Evolutionary conservation across 192 early-diverging fungal genomes (phyloP), one percentile per base, ranked within the genome.

Genomic region (Coemansia sp.): DNA sequence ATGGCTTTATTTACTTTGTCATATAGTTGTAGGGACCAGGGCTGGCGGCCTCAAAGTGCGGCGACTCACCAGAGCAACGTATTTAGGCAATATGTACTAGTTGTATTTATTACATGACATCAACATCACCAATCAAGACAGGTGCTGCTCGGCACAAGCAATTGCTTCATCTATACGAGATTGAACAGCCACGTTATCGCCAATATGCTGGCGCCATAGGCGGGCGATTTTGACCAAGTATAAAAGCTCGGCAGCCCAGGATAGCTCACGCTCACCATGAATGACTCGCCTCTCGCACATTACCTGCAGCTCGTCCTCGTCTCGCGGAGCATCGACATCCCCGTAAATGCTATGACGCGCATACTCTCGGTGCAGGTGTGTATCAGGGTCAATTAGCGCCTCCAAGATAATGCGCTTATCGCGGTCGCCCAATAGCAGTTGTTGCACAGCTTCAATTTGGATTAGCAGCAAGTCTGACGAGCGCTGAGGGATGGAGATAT

Each of bases 321-420:
- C 59, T 38, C 74, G 74, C 53, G 62, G 15, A 3, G 27, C 27
- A 29, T 44, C 32, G 3, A 38, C 29, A 4, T 38, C 11, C 11
- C 34, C 59, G 16, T 59, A 50, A n/a, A 43, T 13, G 34, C 45
- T 63, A 13, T 60, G 22, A 3, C 10, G 13, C 18, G 10, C 6
- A 41, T 74, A 76, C 1, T 32, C 16, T 27, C 37, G 53, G 18
- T 30, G 44, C 39, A 76, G 58, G 16, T 30, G 37, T 32, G 39
- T 27, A 50, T 62, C 66, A 3, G 37, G 38, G 13, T 59, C 63
- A 5, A 76, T 20, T 15, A 82, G 64, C 4, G 63, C 64, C 3
- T 73, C 65, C 24, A 82, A 68, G 32, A 76, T 12, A 9, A 76
- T 59, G 27, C 80, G 74, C 16, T 66, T 56, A n/a, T 76, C 80